Evolutionary conservation across 306 rosid species (phyloP).

Genomic region (Lathyrus aphaca): DNA sequence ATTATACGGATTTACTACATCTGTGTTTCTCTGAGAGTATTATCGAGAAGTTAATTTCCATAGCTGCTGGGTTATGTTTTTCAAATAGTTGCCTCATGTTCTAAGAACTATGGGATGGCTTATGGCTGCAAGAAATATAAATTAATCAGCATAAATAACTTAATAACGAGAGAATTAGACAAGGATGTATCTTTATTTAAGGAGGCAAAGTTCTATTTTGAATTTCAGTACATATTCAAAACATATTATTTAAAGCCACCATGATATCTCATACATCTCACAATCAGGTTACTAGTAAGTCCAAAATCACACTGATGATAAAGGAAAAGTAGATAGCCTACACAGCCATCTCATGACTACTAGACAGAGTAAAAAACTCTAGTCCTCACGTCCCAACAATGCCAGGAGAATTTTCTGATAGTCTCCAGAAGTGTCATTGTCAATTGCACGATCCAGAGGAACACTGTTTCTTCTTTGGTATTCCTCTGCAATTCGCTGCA

Average conservation of each 20-base stretch:
- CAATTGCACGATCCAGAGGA: slow-evolving; percentile 67
- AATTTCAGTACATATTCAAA: slow-evolving; percentile 32
- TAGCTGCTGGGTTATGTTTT: slow-evolving; percentile 2
- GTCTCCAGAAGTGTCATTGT: slow-evolving; percentile 75
- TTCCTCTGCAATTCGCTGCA: slow-evolving; percentile 76
- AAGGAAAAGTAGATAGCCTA: slow-evolving; percentile 10
- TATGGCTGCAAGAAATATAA: background rate
- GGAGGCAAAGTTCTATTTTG: slow-evolving; percentile 22
- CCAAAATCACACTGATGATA: slow-evolving; percentile 15
- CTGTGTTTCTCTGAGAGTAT: background rate
- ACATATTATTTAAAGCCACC: slow-evolving; percentile 21
- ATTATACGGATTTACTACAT: background rate
- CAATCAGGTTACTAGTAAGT: slow-evolving; percentile 15
- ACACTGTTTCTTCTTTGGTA: slow-evolving; percentile 75
- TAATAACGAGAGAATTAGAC: background rate
- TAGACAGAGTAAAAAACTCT: slow-evolving; percentile 36
- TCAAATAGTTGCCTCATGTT: background rate
- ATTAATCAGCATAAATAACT: slow-evolving; percentile 25
- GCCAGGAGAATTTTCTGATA: slow-evolving; percentile 73
- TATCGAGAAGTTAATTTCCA: slow-evolving; percentile 10
- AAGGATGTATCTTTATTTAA: slow-evolving; percentile 29
- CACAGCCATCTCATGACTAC: slow-evolving; percentile 19
- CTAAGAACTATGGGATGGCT: background rate
- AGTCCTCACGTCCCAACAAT: slow-evolving; percentile 62
- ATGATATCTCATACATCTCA: slow-evolving; percentile 8